Evolutionary conservation across 148 eudicot species (phyloP).

Genomic region (Talinum fruticosum): DNA sequence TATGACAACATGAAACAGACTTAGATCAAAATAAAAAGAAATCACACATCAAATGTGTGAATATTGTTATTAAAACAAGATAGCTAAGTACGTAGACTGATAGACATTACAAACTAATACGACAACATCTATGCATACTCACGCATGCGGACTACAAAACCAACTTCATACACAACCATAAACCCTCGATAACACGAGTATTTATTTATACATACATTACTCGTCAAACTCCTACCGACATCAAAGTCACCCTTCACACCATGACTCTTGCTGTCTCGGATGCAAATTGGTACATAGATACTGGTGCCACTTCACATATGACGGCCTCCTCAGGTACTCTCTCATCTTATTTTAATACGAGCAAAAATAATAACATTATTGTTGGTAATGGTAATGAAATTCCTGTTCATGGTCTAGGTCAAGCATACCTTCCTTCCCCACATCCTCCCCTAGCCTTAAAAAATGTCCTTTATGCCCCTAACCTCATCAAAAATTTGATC

Average conservation of each 20-base stretch:
- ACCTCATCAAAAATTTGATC: background rate
- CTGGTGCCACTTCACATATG: background rate
- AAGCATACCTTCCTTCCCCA: background rate
- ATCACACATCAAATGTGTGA: too few relatives aligned
- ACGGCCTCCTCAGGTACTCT: background rate
- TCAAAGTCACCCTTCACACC: background rate
- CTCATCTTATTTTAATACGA: slow-evolving; percentile 2
- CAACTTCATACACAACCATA: too few relatives aligned
- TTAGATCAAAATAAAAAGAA: too few relatives aligned
- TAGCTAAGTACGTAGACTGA: too few relatives aligned
- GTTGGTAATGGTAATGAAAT: slow-evolving; percentile 5
- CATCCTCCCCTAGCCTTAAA: background rate
- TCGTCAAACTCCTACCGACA: background rate
- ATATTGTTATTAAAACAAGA: too few relatives aligned
- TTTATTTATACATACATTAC: too few relatives aligned
- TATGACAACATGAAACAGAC: too few relatives aligned
- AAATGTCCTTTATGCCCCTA: background rate
- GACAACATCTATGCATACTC: too few relatives aligned
- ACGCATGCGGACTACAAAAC: too few relatives aligned
- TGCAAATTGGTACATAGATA: background rate
- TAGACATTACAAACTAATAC: too few relatives aligned
- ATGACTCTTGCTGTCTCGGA: background rate
- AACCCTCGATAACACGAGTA: too few relatives aligned
- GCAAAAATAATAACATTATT: background rate
- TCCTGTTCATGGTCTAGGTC: background rate